These are phyloP conservation scores for Centaurea solstitialis DNA, from an alignment of 129 eudicot species.

Conservation along the genomic window DNA sequence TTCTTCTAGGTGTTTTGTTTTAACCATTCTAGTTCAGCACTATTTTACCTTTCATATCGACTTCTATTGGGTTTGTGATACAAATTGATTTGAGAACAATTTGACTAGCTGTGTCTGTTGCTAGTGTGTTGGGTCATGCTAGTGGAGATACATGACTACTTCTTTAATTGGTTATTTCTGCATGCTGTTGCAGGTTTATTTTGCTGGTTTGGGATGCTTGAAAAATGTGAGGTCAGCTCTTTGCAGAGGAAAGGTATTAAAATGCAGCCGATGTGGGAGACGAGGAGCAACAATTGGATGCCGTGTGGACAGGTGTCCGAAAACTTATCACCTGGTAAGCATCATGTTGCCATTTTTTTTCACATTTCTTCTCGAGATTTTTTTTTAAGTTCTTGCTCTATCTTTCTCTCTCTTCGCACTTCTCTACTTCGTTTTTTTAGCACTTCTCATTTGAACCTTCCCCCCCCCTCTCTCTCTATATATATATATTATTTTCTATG, in stretches of 20 bases:
- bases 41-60: not conserved
- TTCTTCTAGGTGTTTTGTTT: conserved; percentile 7
- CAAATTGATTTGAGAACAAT: not conserved
- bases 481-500: no score
- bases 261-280: conserved; percentile 93
- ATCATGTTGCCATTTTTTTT: not conserved
- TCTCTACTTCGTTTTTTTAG: no score
- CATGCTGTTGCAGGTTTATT: conserved; percentile 74
- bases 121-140: conserved; percentile 14
- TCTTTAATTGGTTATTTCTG: conserved; percentile 11
- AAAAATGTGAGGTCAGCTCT: conserved; percentile 97
- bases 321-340: conserved; percentile 93
- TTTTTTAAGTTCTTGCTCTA: not conserved
- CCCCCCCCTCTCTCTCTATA: no score
- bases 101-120: conserved; percentile 10
- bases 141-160: conserved; percentile 10
- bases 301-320: conserved; percentile 98
- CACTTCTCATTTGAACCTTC: no score
- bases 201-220: conserved; percentile 97
- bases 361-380: not conserved
- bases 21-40: conserved; percentile 2
- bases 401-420: not conserved
- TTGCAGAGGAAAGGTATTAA: conserved; percentile 86
- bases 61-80: conserved; percentile 6
- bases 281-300: conserved; percentile 98